Percentiles rank a stretch among this genome's conserved stretches.
Conservation (phyloP, 495 filamentous ascomycete genomes). For the Clohesyomyces aquaticus region DNA sequence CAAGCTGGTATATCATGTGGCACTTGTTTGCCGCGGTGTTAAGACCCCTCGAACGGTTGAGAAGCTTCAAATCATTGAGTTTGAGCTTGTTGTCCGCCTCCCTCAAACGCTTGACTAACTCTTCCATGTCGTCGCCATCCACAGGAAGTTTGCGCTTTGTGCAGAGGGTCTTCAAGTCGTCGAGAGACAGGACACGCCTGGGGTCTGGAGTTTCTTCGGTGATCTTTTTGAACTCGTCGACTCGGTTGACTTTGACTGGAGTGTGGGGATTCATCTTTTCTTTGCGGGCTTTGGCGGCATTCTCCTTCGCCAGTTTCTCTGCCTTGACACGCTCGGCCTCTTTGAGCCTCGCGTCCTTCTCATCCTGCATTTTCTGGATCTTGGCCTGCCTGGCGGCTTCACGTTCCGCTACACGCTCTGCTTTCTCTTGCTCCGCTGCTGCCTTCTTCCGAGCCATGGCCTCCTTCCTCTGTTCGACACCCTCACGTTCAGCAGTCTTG, state of each 20-base stretch:
- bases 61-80: constrained; percentile 16
- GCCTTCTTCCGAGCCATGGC: constrained; percentile 5
- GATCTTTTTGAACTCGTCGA: constrained; percentile 7
- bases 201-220: constrained; percentile 21
- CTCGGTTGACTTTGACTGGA: neutral
- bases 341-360: neutral
- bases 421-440: constrained; percentile 15
- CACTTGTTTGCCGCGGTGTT: constrained; percentile 25
- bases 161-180: constrained; percentile 24
- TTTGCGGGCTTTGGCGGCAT: neutral
- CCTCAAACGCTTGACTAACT: constrained; percentile 24
- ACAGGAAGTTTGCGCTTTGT: neutral
- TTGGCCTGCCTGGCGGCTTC: constrained; percentile 5
- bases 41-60: constrained; percentile 19
- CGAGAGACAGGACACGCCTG: constrained; percentile 12
- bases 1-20: constrained; percentile 18
- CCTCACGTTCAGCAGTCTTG: constrained; percentile 54
- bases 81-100: constrained; percentile 16
- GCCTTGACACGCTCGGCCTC: constrained; percentile 5
- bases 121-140: constrained; percentile 7
- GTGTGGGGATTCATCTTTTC: neutral
- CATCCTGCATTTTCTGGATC: constrained; percentile 2
- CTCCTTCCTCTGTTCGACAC: constrained; percentile 71
- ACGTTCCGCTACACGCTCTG: constrained; percentile 3
- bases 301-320: constrained; percentile 9